Percentiles rank a stretch among this genome's conserved stretches.
These are phyloP conservation scores for Tolypocladium paradoxum DNA, from an alignment of 2,329 filamentous ascomycete genomes.

Conservation along the genomic window DNA sequence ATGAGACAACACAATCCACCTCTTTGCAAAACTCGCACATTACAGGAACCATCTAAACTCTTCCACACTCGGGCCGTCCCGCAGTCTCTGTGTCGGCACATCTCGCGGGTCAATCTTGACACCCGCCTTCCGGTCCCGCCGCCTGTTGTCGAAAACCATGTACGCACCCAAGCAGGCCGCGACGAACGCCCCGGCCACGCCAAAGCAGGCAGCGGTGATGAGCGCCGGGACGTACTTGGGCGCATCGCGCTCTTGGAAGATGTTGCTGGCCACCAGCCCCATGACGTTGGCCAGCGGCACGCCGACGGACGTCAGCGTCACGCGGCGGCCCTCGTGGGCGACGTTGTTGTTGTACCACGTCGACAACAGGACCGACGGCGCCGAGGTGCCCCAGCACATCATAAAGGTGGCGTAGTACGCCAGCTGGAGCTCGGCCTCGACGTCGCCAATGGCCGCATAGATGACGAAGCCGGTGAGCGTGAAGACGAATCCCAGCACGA, in stretches of 20 bases:
- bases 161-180: slow-evolving; percentile 44
- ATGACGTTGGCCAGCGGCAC: slow-evolving; percentile 70
- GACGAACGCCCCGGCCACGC: slow-evolving; percentile 45
- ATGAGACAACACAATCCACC: neutral
- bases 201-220: slow-evolving; percentile 54
- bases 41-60: slow-evolving; percentile 42
- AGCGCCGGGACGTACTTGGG: slow-evolving; percentile 58
- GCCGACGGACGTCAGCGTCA: slow-evolving; percentile 59
- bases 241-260: slow-evolving; percentile 53
- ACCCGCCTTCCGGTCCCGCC: slow-evolving; percentile 42
- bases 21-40: neutral
- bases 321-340: slow-evolving; percentile 61
- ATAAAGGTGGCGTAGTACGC: slow-evolving; percentile 71
- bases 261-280: slow-evolving; percentile 59
- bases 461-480: slow-evolving; percentile 73
- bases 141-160: slow-evolving; percentile 47
- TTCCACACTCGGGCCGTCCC: slow-evolving; percentile 33
- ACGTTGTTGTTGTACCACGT: slow-evolving; percentile 72
- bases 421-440: slow-evolving; percentile 47
- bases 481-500: slow-evolving; percentile 61
- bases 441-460: slow-evolving; percentile 58
- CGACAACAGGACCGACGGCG: slow-evolving; percentile 59
- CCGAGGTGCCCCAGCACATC: slow-evolving; percentile 73
- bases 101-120: slow-evolving; percentile 32
- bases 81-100: slow-evolving; percentile 37